Evolutionary conservation across 2,329 filamentous ascomycete genomes (phyloP).

Genomic region (Sclerotinia spermophila): DNA sequence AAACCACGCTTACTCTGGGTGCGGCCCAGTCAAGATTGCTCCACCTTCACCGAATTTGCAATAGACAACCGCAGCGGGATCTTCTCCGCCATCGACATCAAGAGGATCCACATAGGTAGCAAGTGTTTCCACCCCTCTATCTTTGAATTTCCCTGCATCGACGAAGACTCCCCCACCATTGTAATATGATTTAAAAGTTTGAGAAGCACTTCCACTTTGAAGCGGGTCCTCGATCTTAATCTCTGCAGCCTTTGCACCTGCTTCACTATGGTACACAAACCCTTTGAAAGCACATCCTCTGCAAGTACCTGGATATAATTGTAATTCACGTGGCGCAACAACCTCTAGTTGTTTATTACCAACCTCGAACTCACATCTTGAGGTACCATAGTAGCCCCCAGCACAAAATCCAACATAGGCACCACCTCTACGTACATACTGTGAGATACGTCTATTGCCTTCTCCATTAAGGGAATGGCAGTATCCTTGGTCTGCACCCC

Average conservation of each 20-base stretch:
- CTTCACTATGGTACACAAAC: constrained; percentile 87
- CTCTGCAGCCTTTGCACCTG: constrained; percentile 69
- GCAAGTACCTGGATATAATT: constrained; percentile 83
- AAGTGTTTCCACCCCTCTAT: constrained; percentile 71
- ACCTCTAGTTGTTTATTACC: constrained; percentile 80
- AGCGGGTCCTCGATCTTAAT: constrained; percentile 62
- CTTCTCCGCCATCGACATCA: constrained; percentile 74
- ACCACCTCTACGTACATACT: constrained; percentile 83
- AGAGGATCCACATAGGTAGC: constrained; percentile 74
- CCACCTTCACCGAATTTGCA: constrained; percentile 78
- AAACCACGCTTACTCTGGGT: constrained; percentile 71
- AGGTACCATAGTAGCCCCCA: constrained; percentile 84
- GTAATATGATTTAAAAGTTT: constrained; percentile 74
- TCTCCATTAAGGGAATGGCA: constrained; percentile 82
- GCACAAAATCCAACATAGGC: constrained; percentile 89
- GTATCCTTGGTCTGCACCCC: constrained; percentile 91
- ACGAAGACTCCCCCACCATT: constrained; percentile 96
- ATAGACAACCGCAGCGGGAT: constrained; percentile 76
- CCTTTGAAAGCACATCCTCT: constrained; percentile 83
- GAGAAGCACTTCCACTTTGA: constrained; percentile 49
- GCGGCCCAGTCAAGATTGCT: constrained; percentile 78
- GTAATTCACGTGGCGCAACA: constrained; percentile 77
- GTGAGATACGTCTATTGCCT: constrained; percentile 78
- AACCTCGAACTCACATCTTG: constrained; percentile 86
- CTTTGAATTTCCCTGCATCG: constrained; percentile 60